Evolutionary conservation across 164 flowering plant species (phyloP), one percentile per base, ranked within the genome.

Genomic region (Tetracentron sinense): DNA sequence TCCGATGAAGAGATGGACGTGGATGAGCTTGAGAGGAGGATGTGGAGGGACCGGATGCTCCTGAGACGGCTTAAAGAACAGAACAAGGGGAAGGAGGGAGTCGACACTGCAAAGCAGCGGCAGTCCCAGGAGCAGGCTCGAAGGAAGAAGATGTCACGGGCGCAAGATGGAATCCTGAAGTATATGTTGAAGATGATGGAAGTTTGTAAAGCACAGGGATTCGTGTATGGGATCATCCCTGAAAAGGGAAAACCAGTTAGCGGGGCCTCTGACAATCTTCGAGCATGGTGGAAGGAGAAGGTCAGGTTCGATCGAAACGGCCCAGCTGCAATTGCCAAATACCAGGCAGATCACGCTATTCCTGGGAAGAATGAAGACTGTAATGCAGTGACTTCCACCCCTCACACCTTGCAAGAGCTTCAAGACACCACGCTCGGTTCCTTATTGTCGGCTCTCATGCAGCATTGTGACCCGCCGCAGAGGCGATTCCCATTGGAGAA

Each of bases 121-220:
- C 86, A 82, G 54, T 78, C 86, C 0, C 84, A 78, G 46, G 87
- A 89, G 71, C 96, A 90, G 75, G 96, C 94, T 0, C 74, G 92
- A 59, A 79, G 92, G 75, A 90, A 86, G 76, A 90, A 90, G 71
- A 90, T 90, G 97, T 90, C 97, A 0, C 68, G 97, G 53, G 97
- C 94, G 0, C 94, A 90, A 63, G 97, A 90, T 69, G 93, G 91
- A 60, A 87, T 90, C 60, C 69, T 90, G 61, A 87, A 85, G 23
- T 90, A 90, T 69, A 88, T 89, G 96, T 29, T 89, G 60, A 90
- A 88, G 77, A 86, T 88, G 94, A 90, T 88, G 94, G 97, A 90
- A 58, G 90, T 88, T 11, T 90, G 97, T 49, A 86, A 90, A 53
- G 97, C 94, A 42, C 97, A 86, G 65, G 96, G 96, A 0, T 90